Conservation (phyloP, 108 stramenopile genomes). For the Skeletonema marinoi region DNA sequence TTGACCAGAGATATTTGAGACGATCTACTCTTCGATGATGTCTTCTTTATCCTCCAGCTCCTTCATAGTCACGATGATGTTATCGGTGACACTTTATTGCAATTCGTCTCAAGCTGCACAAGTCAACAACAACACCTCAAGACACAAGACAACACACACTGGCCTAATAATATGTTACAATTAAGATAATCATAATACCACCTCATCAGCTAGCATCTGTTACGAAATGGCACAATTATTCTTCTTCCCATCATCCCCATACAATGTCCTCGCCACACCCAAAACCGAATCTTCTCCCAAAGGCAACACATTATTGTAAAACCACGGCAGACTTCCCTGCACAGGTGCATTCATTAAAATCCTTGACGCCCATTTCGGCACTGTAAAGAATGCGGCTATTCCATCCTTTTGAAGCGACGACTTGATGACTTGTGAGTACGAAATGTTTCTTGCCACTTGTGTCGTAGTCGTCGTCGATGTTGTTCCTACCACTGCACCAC, state of each 20-base stretch:
- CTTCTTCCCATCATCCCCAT: neutral
- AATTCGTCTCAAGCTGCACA: too few relatives aligned
- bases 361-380: slow-evolving; percentile 71
- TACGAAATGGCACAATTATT: neutral
- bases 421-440: slow-evolving; percentile 54
- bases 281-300: slow-evolving; percentile 64
- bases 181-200: too few relatives aligned
- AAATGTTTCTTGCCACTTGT: slow-evolving; percentile 40
- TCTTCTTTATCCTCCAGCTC: too few relatives aligned
- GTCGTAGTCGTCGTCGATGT: neutral
- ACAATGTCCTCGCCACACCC: slow-evolving; percentile 1
- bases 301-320: slow-evolving; percentile 81
- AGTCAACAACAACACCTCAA: too few relatives aligned
- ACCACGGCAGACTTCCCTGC: slow-evolving; percentile 76
- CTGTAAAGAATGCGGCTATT: slow-evolving; percentile 70
- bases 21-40: too few relatives aligned
- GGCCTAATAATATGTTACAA: too few relatives aligned
- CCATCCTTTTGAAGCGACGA: slow-evolving; percentile 58
- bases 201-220: neutral
- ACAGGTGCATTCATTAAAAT: slow-evolving; percentile 84
- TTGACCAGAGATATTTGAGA: too few relatives aligned
- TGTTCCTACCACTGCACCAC: neutral
- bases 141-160: too few relatives aligned
- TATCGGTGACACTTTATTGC: too few relatives aligned
- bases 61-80: too few relatives aligned